Evolutionary conservation across 176 grass and related monocot genomes (phyloP), one percentile per base, ranked within the genome.

Genomic region (Aegilops speltoides): DNA sequence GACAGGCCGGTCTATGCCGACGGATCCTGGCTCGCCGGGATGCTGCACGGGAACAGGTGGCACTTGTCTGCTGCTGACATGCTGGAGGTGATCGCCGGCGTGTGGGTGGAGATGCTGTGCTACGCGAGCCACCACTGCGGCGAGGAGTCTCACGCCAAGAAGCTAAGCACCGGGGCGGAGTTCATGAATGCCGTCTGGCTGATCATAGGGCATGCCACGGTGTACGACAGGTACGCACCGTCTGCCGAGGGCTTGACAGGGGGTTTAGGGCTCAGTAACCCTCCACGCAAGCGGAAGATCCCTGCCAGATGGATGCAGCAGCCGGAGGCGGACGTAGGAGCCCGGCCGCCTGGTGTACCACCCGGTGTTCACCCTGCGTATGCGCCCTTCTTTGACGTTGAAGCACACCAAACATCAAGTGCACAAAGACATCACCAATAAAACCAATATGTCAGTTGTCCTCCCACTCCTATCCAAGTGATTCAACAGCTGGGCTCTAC

Each of bases 31-130:
- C 41, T 76, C 41, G 73, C 73, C 6, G 2, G 41, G 45, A 76
- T 76, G 73, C 73, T 76, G 4, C 7, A 19, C 0, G 24, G 24
- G 43, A 76, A 76, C 73, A 76, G 45, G 45, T 76, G 45, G 73
- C 9, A 25, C 45, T 10, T 76, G 23, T 25, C 45, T 4, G 14
- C 24, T 7, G 23, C 73, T 15, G 73, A 31, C 25, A 76, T 78
- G 75, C 75, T 78, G 50, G 9, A 34, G 28, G 48, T 59, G 9
- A 59, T 78, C 48, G 16, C 50, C 19, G 29, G 29, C 28, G 75
- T 78, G 9, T 78, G 75, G 75, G 75, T 78, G 28, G 75, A 59
- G 46, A 33, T 57, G 50, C 29, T 78, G 8, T 59, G 38, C 75
- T 78, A 33, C 50, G 75, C 75, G 10, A 52, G 75, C 75, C 26